Evolutionary conservation across 257 asterid species (phyloP), one percentile per base, ranked within the genome.

Genomic region (Buddleja alternifolia): DNA sequence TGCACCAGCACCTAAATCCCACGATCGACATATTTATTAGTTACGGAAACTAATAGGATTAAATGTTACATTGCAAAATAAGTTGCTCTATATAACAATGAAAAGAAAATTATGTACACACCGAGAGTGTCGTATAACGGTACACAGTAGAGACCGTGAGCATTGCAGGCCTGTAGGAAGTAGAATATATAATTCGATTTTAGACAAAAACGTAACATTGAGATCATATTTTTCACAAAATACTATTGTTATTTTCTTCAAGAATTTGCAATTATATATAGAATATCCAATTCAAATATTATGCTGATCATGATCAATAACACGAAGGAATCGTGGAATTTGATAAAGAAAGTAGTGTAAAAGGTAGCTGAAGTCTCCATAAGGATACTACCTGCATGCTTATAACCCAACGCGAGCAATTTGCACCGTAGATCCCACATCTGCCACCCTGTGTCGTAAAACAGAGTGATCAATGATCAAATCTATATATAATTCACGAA

Each of bases 51-150:
- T 29, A 29, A 29, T 1, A 29, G 34, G 5, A 29, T 29, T 29
- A 29, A n/a, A n/a, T n/a, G n/a, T n/a, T n/a, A n/a, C n/a, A n/a
- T n/a, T n/a, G n/a, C n/a, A n/a, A 29, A 29, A 29, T 29, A 29
- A 1, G 34, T 29, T 29, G 5, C 2, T 29, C 34, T 29, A 29
- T n/a, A n/a, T n/a, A n/a, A n/a, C n/a, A n/a, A n/a, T n/a, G n/a
- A n/a, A n/a, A n/a, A n/a, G n/a, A n/a, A n/a, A n/a, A n/a, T n/a
- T n/a, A n/a, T n/a, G n/a, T n/a, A 60, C 82, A 50, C 78, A 84
- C 97, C 97, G 52, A 90, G 84, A 74, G 94, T 86, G 72, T 90
- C 97, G 63, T 90, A 88, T 60, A 90, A 75, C 4, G 97, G 97
- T 10, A 88, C 92, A 24, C 96, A 90, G 46, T 70, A 66, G 63